Evolutionary conservation across 2,329 filamentous ascomycete species (phyloP), one percentile per base, ranked within the genome.

Genomic region (Alternaria metachromatica): DNA sequence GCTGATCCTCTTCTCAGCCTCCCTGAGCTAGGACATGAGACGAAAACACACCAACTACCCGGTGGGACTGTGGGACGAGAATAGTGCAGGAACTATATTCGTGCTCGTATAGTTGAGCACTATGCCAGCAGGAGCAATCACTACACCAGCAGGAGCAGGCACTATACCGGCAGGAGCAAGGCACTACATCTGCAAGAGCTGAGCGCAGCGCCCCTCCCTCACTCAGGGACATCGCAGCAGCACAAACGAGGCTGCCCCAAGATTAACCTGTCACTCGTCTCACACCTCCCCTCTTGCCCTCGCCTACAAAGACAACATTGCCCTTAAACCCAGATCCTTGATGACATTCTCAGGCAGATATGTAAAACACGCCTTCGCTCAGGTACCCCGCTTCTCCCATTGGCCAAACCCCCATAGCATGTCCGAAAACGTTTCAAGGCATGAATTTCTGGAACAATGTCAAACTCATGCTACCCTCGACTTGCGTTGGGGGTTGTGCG

Each of bases 361-460:
- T 33, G 18, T 37, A 51, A 46, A 43, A 43, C 33, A 37, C 37
- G 25, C 37, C 12, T 44, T 60, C 21, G 41, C 58, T 55, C 58
- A 60, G 58, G 58, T 60, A 60, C 58, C 37, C 37, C 46, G 37
- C 26, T 11, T 15, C 23, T n/a, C 23, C 50, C 15, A 60, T 60
- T 60, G 58, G 58, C 41, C 23, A 26, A 58, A 48, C 9, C 25
- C 28, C 25, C 28, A 7, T 8, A 23, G 49, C 12, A 25, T 18
- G 33, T 23, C 53, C 25, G 53, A 41, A 41, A 55, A 55, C 25
- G 54, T 56, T 56, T 56, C 54, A 56, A 45, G 37, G 54, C 54
- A 44, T 51, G 28, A 33, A 10, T 37, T 51, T 51, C 49, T 37
- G 28, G 28, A 51, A 37, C 28, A 33, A 51, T 2, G 49, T 37